phyloP scores from a whole-genome alignment of 2,329 filamentous ascomycete genomes.

The Ilyonectria mors-panacis region DNA sequence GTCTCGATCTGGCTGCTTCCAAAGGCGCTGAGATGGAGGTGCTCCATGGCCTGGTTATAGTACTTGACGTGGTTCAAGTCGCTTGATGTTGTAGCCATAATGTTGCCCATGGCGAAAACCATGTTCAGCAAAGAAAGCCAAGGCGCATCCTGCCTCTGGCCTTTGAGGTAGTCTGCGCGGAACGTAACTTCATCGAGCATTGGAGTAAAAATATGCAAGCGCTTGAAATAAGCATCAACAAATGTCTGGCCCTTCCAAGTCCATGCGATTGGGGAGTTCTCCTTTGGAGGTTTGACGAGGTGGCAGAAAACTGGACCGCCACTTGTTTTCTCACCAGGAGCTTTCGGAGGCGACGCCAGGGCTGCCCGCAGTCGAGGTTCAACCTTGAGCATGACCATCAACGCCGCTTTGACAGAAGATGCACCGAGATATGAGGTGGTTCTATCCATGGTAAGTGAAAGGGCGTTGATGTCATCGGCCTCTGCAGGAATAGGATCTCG shows the following conservation, averaged over 20 bases:
- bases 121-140: slow-evolving; percentile 85
- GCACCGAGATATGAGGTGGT: slow-evolving; percentile 77
- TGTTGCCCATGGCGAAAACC: slow-evolving; percentile 81
- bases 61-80: slow-evolving; percentile 79
- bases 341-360: slow-evolving; percentile 63
- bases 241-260: slow-evolving; percentile 77
- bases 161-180: slow-evolving; percentile 46
- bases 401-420: slow-evolving; percentile 81
- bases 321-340: slow-evolving; percentile 60
- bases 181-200: slow-evolving; percentile 82
- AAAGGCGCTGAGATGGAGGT: slow-evolving; percentile 76
- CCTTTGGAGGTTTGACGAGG: slow-evolving; percentile 59
- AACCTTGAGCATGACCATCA: slow-evolving; percentile 77
- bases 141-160: slow-evolving; percentile 69
- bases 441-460: slow-evolving; percentile 73
- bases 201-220: slow-evolving; percentile 79
- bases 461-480: slow-evolving; percentile 57
- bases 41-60: slow-evolving; percentile 76
- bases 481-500: slow-evolving; percentile 7
- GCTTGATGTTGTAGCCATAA: slow-evolving; percentile 74
- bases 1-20: slow-evolving; percentile 74
- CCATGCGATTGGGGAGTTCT: slow-evolving; percentile 67
- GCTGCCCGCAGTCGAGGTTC: slow-evolving; percentile 63
- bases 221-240: slow-evolving; percentile 81
- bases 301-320: slow-evolving; percentile 61